phyloP scores from a whole-genome alignment of 192 early-diverging fungal species.

The Backusella psychrophila region DNA sequence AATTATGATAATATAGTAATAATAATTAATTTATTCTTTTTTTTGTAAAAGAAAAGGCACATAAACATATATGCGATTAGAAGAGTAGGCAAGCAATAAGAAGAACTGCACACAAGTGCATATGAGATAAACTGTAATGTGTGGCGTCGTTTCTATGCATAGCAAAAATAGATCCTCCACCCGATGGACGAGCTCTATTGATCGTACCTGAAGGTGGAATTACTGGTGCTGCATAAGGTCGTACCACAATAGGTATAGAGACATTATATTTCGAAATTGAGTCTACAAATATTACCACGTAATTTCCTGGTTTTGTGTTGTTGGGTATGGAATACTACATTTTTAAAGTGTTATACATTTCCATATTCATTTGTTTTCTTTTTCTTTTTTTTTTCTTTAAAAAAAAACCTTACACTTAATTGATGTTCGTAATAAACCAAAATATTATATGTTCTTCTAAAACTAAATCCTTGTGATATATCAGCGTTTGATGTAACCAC shows the following conservation, averaged over 20 bases:
- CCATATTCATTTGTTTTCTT: background rate
- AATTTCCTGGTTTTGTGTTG: constrained; percentile 21
- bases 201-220: background rate
- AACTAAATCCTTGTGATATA: constrained; percentile 25
- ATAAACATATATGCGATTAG: background rate
- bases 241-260: constrained; percentile 23
- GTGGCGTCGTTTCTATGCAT: constrained; percentile 7
- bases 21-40: background rate
- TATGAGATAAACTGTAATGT: constrained; percentile 5
- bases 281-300: constrained; percentile 23
- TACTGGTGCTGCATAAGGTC: constrained; percentile 20
- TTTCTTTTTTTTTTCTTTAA: background rate
- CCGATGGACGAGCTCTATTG: constrained; percentile 13
- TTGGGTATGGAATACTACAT: constrained; percentile 26
- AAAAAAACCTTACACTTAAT: constrained; percentile 18
- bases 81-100: background rate
- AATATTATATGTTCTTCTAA: constrained; percentile 22
- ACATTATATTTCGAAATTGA: constrained; percentile 13
- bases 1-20: background rate
- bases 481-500: constrained; percentile 31
- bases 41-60: background rate
- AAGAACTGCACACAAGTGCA: background rate
- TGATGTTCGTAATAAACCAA: constrained; percentile 25
- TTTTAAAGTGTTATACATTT: background rate
- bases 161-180: constrained; percentile 13